Conservation (phyloP, 1,284 basidiomycete species). For the Veloboletus limbatus region DNA sequence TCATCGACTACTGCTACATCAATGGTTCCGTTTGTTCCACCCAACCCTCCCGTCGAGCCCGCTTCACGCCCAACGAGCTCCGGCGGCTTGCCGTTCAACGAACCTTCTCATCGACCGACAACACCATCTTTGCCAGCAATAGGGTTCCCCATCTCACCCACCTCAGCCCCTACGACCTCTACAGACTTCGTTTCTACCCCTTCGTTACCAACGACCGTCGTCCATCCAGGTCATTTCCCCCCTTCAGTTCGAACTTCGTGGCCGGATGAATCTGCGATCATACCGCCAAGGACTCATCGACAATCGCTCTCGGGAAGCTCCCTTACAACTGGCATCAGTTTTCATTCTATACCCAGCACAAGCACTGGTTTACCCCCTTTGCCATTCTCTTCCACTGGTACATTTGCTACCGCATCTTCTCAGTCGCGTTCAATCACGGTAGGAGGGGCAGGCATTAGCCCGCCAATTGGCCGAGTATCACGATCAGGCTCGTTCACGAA, state of each 20-base stretch:
- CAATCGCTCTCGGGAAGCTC: constrained; percentile 37
- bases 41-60: constrained; percentile 35
- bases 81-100: constrained; percentile 31
- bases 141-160: constrained; percentile 18
- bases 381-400: constrained; percentile 32
- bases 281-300: constrained; percentile 34
- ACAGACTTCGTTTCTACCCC: constrained; percentile 28
- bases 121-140: constrained; percentile 23
- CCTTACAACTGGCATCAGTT: constrained; percentile 30
- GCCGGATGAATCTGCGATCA: constrained; percentile 27
- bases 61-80: constrained; percentile 45
- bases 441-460: constrained; percentile 30
- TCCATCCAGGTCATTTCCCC: constrained; percentile 25
- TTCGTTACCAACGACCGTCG: constrained; percentile 19
- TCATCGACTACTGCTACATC: constrained; percentile 21
- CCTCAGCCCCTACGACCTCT: constrained; percentile 20
- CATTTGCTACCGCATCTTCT: constrained; percentile 30
- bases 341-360: constrained; percentile 36
- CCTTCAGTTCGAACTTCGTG: constrained; percentile 25
- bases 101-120: constrained; percentile 26
- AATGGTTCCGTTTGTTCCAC: constrained; percentile 26
- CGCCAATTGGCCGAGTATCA: constrained; percentile 54
- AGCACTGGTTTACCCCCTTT: constrained; percentile 29
- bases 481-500: constrained; percentile 62
- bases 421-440: constrained; percentile 23